These are phyloP conservation scores for Boletus coccyginus DNA, from an alignment of 768 basidiomycete species.

Conservation along the genomic window DNA sequence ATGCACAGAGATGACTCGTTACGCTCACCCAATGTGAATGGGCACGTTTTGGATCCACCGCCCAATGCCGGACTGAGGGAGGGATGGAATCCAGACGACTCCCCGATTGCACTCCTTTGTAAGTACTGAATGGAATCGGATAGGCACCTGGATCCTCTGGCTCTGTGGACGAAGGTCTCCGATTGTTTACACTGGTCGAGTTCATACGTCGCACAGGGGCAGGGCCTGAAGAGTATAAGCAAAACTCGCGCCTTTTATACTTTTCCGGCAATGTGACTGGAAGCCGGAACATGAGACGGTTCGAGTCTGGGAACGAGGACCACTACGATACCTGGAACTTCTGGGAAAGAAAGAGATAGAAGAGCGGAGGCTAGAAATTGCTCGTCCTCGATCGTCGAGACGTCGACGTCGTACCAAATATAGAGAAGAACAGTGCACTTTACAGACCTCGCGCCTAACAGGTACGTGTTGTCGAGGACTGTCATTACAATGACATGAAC, in stretches of 20 bases:
- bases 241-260: not conserved
- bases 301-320: no score
- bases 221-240: no score
- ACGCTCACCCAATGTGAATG: constrained; percentile 11
- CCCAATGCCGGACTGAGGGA: constrained; percentile 10
- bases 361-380: no score
- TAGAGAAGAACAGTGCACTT: no score
- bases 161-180: not conserved
- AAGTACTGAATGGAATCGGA: constrained; percentile 11
- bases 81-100: constrained; percentile 19
- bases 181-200: not conserved
- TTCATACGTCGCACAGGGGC: not conserved
- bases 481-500: no score
- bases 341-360: no score
- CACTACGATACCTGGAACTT: no score
- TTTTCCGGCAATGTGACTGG: not conserved
- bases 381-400: no score
- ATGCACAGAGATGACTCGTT: not conserved
- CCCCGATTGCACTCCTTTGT: not conserved
- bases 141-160: constrained; percentile 16
- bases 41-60: not conserved
- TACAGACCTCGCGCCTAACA: no score
- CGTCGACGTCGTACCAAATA: no score
- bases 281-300: not conserved
- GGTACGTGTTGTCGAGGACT: no score